Evolutionary conservation across 805 yeast genomes (phyloP), one percentile per base, ranked within the genome.

Genomic region (Saccharomycopsis synnaedendra): DNA sequence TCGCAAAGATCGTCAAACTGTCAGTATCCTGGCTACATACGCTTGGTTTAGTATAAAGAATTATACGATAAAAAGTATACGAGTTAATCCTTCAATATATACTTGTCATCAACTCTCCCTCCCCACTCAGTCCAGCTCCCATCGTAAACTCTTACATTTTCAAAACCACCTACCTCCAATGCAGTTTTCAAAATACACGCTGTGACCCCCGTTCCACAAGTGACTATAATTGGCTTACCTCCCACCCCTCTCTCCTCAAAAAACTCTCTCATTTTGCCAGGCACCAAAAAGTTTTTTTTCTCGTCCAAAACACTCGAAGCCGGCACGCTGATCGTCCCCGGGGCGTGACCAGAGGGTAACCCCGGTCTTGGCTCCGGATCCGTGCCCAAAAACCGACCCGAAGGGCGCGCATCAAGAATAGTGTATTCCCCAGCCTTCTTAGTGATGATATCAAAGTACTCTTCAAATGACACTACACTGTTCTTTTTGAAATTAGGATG

Each of bases 151-250:
- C 72, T 71, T 9, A 81, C 66, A 19, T 70, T 72, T 4, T 61
- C 62, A 5, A 69, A 60, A 39, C 67, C 62, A 7, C 75, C 69
- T n/a, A 66, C 58, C 48, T 78, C 80, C 39, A 84, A 61, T 1
- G 95, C 97, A 5, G 82, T 68, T 63, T 85, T 82, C 42, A 90
- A 72, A 39, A 93, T 79, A 54, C 90, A 86, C 0, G 97, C 97
- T 7, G 97, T 82, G 43, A 93, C 97, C 42, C 97, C 98, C 0
- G 97, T 82, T 32, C 97, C 98, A 61, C 98, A 93, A 85, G 85
- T 78, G 38, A 83, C 84, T 44, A 93, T 78, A 19, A 85, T 78
- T 8, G 86, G 89, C 57, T 82, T 81, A 11, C 69, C 63, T 3
- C 67, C 65, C 39, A 72, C 61, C 39, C 64, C 66, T 5, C 68